A percentile compares a stretch with the other conserved stretches of the same genome.
Evolutionary conservation across 129 eudicot genomes (phyloP).

Genomic region (Artemisia tridentata): DNA sequence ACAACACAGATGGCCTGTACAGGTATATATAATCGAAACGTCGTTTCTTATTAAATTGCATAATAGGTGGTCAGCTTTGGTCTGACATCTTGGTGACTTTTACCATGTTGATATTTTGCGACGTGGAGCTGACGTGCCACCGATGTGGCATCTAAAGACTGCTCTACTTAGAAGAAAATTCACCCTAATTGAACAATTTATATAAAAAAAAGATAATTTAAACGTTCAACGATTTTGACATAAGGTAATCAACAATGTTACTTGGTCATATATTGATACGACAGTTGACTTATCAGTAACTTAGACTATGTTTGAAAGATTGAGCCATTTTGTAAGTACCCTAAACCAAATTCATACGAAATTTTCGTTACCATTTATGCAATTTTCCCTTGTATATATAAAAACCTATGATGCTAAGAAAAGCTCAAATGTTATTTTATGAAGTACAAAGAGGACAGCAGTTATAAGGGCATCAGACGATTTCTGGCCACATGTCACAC

Average conservation of each 20-base stretch:
- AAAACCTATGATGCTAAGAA: neutral
- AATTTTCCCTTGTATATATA: neutral
- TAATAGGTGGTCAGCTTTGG: neutral
- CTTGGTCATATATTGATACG: neutral
- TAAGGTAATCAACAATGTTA: neutral
- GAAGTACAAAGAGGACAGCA: constrained; percentile 64
- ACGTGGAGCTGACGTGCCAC: too few species aligned
- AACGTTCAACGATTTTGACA: too few species aligned
- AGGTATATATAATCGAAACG: constrained; percentile 41
- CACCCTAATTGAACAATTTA: too few species aligned
- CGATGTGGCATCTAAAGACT: too few species aligned
- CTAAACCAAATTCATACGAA: neutral
- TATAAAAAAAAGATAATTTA: too few species aligned
- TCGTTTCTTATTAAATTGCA: neutral
- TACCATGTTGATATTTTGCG: neutral
- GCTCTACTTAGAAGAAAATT: too few species aligned
- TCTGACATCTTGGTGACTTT: neutral
- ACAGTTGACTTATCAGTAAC: neutral
- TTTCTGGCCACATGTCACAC: constrained; percentile 86
- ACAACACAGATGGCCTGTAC: constrained; percentile 84
- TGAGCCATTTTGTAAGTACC: neutral
- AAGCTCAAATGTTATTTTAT: constrained; percentile 20
- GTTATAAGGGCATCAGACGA: constrained; percentile 96
- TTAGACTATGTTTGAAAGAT: neutral
- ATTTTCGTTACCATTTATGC: neutral